Percentiles rank a stretch among this genome's conserved stretches.
phyloP scores from a whole-genome alignment of 352 stramenopile genomes.

The Pythium brassicae region DNA sequence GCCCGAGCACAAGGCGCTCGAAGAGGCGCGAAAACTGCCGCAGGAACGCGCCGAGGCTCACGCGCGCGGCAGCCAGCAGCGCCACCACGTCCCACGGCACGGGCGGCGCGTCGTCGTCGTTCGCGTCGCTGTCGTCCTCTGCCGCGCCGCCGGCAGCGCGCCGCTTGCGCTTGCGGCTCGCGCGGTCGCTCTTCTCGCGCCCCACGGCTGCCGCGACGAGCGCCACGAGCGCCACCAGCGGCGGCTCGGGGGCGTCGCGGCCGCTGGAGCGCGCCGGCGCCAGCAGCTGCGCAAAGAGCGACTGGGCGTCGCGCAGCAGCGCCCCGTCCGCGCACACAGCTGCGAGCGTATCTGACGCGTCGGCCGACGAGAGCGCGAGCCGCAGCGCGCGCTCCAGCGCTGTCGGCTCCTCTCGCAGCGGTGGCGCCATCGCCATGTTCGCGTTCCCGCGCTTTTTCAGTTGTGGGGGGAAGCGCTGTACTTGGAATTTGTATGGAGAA shows the following conservation, averaged over 20 bases:
- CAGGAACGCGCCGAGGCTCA: slow-evolving; percentile 62
- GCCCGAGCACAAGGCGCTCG: slow-evolving; percentile 69
- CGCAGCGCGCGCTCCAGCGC: slow-evolving; percentile 7
- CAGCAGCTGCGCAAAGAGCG: slow-evolving; percentile 36
- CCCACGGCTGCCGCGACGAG: slow-evolving; percentile 39
- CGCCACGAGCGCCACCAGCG: slow-evolving; percentile 41
- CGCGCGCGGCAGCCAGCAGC: slow-evolving; percentile 41
- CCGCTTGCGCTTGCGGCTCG: neutral
- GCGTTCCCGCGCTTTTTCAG: slow-evolving; percentile 4
- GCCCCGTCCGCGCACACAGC: slow-evolving; percentile 11
- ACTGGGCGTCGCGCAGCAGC: slow-evolving; percentile 27
- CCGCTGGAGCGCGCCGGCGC: slow-evolving; percentile 1
- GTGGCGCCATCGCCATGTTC: slow-evolving; percentile 8
- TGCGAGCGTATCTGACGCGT: neutral
- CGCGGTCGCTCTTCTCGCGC: slow-evolving; percentile 22
- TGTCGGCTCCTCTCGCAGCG: neutral
- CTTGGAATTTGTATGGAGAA: too few species aligned
- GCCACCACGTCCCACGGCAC: slow-evolving; percentile 26
- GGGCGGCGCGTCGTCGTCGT: neutral
- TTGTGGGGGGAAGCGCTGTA: too few species aligned
- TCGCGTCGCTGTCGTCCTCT: neutral
- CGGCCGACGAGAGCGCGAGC: neutral
- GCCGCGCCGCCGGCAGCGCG: neutral
- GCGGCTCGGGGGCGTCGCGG: slow-evolving; percentile 2
- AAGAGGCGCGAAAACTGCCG: slow-evolving; percentile 75